Conservation (phyloP, 192 early-diverging fungal genomes). For the Entophlyctis luteolus region DNA sequence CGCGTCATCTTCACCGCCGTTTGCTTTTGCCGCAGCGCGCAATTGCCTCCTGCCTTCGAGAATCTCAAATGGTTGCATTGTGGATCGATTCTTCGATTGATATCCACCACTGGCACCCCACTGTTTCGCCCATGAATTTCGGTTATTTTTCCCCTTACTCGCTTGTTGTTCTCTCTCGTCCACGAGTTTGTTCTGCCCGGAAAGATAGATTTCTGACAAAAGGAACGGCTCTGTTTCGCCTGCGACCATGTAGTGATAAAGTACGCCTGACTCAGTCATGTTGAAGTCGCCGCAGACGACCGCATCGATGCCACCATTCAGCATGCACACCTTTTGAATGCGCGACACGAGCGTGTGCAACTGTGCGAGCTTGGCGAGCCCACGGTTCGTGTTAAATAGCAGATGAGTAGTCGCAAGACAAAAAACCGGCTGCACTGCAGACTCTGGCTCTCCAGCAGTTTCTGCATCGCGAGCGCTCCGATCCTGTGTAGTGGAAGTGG, state of each 20-base stretch:
- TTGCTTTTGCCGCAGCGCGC: background rate
- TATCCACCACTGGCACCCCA: too few relatives aligned
- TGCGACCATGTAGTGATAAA: slow-evolving; percentile 14
- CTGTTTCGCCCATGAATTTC: too few relatives aligned
- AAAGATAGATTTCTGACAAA: slow-evolving; percentile 7
- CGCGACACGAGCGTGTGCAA: background rate
- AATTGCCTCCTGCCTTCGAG: background rate
- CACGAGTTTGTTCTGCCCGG: slow-evolving; percentile 1
- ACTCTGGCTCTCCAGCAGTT: background rate
- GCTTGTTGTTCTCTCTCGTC: too few relatives aligned
- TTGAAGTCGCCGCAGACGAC: slow-evolving; percentile 20
- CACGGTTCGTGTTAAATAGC: slow-evolving; percentile 24
- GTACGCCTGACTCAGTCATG: slow-evolving; percentile 7
- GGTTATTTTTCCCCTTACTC: too few relatives aligned
- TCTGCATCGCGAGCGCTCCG: too few relatives aligned
- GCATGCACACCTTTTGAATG: background rate
- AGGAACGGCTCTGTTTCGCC: slow-evolving; percentile 24
- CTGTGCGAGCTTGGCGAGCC: slow-evolving; percentile 17
- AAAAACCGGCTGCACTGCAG: background rate
- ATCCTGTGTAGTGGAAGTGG: background rate
- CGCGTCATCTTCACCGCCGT: too few relatives aligned
- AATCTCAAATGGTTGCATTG: background rate
- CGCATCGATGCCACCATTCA: background rate
- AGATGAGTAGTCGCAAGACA: slow-evolving; percentile 26
- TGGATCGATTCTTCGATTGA: too few relatives aligned